Evolutionary conservation across 2,329 filamentous ascomycete genomes (phyloP), one percentile per base, ranked within the genome.

Genomic region (Fusarium sulawesiense): DNA sequence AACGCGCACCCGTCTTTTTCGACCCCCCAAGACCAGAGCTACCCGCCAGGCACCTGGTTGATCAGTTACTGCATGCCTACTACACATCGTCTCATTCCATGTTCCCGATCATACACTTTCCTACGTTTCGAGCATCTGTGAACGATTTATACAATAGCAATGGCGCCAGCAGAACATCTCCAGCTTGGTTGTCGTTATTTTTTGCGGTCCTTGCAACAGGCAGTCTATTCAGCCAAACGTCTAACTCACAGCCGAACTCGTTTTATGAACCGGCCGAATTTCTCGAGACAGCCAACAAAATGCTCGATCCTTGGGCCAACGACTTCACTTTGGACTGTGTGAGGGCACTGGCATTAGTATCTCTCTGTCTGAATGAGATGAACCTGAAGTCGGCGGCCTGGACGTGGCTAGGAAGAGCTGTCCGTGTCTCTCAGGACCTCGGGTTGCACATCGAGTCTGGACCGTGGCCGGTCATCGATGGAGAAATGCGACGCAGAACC

Each of bases 101-200:
- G 78, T 91, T 94, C 72, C 96, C 96, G 1, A 89, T 97, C 45
- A 76, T 98, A 12, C 93, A 98, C 78, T 97, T 94, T 92, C 92
- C 93, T 3, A 92, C 88, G 0, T 97, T 98, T 74, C 85, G 91
- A 73, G 85, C 87, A 49, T 88, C 92, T 54, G 92, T 95, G 65
- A 93, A 97, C 60, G 86, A 89, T 11, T 84, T 97, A 9, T 97
- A 97, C 79, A 87, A 87, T 58, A 87, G 89, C 6, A 87, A 86
- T 32, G 58, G 59, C 45, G 83, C 92, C 20, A 83, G 87, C 30
- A 75, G 75, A 13, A 84, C 88, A 9, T 84, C 91, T 1, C 85
- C 89, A 18, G 88, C 91, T 37, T 97, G 93, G 89, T 84, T 92
- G 34, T 91, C 93, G 4, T 84, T 96, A 21, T 91, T 98, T 73